These are phyloP conservation scores for Alternaria viburni DNA, from an alignment of 2,329 filamentous ascomycete genomes.

Conservation along the genomic window DNA sequence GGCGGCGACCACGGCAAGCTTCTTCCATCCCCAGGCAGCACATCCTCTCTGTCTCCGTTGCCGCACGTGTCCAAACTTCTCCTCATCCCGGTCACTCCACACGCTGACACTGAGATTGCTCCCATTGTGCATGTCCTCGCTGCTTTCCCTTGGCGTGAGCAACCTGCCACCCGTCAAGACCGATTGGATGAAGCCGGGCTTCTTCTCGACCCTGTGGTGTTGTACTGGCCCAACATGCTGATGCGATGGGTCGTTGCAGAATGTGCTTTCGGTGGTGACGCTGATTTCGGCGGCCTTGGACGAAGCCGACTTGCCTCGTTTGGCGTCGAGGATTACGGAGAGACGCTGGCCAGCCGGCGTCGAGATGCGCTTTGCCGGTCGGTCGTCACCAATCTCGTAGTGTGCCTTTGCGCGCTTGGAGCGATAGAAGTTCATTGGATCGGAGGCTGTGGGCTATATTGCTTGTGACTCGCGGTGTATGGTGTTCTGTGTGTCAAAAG, in stretches of 20 bases:
- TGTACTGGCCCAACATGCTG: slow-evolving; percentile 29
- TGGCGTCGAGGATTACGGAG: slow-evolving; percentile 48
- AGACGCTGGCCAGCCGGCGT: slow-evolving; percentile 52
- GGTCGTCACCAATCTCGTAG: slow-evolving; percentile 32
- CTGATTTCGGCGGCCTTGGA: slow-evolving; percentile 28
- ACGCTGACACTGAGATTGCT: slow-evolving; percentile 45
- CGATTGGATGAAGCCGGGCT: slow-evolving; percentile 24
- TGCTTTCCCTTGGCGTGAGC: slow-evolving; percentile 39
- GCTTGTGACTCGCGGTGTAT: background rate
- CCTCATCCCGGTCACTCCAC: slow-evolving; percentile 44
- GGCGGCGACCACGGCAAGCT: slow-evolving; percentile 43
- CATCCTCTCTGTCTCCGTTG: slow-evolving; percentile 27
- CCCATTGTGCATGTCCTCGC: slow-evolving; percentile 32
- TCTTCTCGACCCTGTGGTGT: slow-evolving; percentile 22
- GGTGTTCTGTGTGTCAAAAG: background rate
- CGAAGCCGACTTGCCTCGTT: slow-evolving; percentile 22
- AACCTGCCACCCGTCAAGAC: slow-evolving; percentile 30
- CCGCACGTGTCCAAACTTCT: slow-evolving; percentile 39
- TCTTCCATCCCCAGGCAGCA: slow-evolving; percentile 49
- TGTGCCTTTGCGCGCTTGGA: slow-evolving; percentile 30
- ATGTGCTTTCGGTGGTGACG: slow-evolving; percentile 36
- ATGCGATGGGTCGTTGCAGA: slow-evolving; percentile 36
- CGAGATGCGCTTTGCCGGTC: slow-evolving; percentile 50
- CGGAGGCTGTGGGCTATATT: background rate
- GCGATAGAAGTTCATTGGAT: slow-evolving; percentile 36